Evolutionary conservation across 2,329 filamentous ascomycete genomes (phyloP), one percentile per base, ranked within the genome.

Genomic region (Ophiostoma perfectum): DNA sequence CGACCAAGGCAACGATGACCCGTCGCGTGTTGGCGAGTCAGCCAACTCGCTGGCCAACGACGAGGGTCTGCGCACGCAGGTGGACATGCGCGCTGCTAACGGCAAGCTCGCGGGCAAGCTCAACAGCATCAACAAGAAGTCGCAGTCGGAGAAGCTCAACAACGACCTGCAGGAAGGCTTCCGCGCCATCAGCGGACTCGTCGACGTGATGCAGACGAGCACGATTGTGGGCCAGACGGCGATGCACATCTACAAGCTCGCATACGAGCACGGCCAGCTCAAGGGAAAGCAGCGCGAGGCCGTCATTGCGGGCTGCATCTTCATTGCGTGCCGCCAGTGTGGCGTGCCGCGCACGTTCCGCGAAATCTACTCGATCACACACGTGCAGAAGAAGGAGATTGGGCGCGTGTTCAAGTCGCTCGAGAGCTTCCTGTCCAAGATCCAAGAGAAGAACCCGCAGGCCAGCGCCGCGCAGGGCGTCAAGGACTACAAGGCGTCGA

Each of bases 331-430:
- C 78, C 92, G 95, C 62, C 92, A 97, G 78, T 90, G 92, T 76
- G 87, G 88, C 71, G 90, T 93, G 42, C 90, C 91, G 4, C 90
- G 95, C 72, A 96, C 93, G 3, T 99, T 99, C 81, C 88, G 91
- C 65, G 96, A 99, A 78, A 95, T 99, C 75, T 96, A 91, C 80
- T 90, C 92, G 70, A 83, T 98, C 77, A 99, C 95, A 8, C 92
- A 91, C 73, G 94, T 99, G 41, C 89, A 90, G 70, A 97, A 98
- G 82, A 98, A 98, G 81, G 96, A 99, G 76, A 97, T 99, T 72
- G 95, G 95, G 36, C 85, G 93, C 69, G 94, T 94, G 38, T 99
- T 97, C 85, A 99, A 99, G 82, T 83, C 88, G 69, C 84, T 99
- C 62, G 93, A 98, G 80, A 88, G 89, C 73, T 97, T 96, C 80